These are phyloP conservation scores for Colletotrichum camelliae DNA, from an alignment of 2,329 filamentous ascomycete genomes.

Conservation along the genomic window DNA sequence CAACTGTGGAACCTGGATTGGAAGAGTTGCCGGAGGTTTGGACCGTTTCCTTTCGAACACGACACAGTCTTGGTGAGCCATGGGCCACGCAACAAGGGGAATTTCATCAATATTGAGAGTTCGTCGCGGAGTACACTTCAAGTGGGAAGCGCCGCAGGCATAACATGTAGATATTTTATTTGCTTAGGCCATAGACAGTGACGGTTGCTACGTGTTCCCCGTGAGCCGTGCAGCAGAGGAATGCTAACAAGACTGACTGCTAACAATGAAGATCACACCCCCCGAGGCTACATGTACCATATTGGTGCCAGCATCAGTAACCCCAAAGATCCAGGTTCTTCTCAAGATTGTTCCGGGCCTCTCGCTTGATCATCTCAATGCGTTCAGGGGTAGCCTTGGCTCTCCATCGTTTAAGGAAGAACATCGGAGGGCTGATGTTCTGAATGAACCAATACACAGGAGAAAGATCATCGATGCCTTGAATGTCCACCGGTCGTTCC, in stretches of 20 bases:
- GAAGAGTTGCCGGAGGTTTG: not conserved
- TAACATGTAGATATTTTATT: not conserved
- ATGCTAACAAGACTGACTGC: not conserved
- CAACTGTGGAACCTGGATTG: not conserved
- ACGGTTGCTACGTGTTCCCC: not conserved
- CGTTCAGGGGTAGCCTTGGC: not conserved
- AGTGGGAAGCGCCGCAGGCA: not conserved
- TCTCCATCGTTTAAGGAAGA: not conserved
- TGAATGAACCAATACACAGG: not conserved
- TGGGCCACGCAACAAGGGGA: rapidly evolving
- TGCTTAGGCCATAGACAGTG: not conserved
- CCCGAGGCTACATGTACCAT: rapidly evolving
- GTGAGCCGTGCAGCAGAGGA: not conserved
- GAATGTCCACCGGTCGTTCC: not conserved
- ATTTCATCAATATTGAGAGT: not conserved
- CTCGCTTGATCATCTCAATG: not conserved
- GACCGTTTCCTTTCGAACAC: not conserved
- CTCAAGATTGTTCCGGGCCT: not conserved
- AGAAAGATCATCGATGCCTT: not conserved
- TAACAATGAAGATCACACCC: not conserved
- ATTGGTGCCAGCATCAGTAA: rapidly evolving
- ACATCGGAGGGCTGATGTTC: not conserved
- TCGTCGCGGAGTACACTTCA: not conserved
- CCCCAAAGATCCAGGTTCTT: not conserved
- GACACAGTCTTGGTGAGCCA: not conserved